phyloP scores from a whole-genome alignment of 2,329 filamentous ascomycete genomes.

The Talaromyces verruculosus region DNA sequence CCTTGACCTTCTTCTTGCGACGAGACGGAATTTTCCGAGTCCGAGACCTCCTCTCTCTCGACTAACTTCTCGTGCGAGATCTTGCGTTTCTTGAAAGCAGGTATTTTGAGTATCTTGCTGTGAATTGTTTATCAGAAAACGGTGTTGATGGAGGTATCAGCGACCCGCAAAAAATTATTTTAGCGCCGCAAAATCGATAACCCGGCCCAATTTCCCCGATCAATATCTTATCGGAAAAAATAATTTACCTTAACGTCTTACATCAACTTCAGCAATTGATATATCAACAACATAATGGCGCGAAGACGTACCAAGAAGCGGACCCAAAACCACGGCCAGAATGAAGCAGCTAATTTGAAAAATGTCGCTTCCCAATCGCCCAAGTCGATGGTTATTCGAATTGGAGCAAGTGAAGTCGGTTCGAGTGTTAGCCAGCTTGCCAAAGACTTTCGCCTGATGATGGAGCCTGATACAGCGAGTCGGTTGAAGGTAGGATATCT shows the following conservation, averaged over 20 bases:
- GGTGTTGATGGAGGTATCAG: conserved; percentile 1
- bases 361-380: conserved; percentile 54
- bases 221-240: conserved; percentile 37
- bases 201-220: conserved; percentile 35
- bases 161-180: conserved; percentile 30
- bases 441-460: conserved; percentile 84
- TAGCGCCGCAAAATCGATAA: conserved; percentile 39
- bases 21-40: conserved; percentile 24
- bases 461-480: conserved; percentile 92
- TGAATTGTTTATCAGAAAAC: neutral
- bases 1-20: conserved; percentile 44
- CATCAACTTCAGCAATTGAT: conserved; percentile 1
- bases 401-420: conserved; percentile 90
- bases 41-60: conserved; percentile 22
- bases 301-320: conserved; percentile 82
- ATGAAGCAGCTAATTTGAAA: conserved; percentile 51
- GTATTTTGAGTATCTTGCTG: conserved; percentile 33
- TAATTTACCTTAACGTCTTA: conserved; percentile 10
- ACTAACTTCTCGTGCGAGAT: conserved; percentile 28
- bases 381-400: conserved; percentile 98
- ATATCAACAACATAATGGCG: conserved; percentile 59
- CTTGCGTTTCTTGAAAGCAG: conserved; percentile 44
- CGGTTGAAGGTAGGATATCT: conserved; percentile 63
- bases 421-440: conserved; percentile 88
- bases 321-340: conserved; percentile 72